Evolutionary conservation across 116 monocot species (phyloP).

Genomic region (Zostera marina): DNA sequence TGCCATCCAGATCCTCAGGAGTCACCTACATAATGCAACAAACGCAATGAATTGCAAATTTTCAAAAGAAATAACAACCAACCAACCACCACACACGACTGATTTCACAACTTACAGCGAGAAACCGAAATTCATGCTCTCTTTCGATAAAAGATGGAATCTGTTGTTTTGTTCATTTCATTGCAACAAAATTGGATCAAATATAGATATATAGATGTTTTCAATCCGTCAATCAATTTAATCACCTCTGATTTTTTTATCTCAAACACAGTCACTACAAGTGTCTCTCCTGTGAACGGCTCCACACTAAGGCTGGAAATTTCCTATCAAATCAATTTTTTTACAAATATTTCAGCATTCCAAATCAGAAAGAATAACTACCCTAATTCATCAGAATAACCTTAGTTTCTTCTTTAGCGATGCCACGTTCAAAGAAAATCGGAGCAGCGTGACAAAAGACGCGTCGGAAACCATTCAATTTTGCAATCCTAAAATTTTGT

Average conservation of each 20-base stretch:
- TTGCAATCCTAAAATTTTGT: slow-evolving; percentile 48
- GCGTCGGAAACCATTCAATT: slow-evolving; percentile 63
- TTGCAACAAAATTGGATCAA: neutral
- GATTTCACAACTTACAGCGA: slow-evolving; percentile 49
- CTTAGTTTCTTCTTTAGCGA: slow-evolving; percentile 63
- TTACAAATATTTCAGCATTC: no score
- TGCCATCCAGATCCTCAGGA: slow-evolving; percentile 68
- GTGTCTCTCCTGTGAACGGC: slow-evolving; percentile 49
- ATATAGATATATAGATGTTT: no score
- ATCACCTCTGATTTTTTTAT: slow-evolving; percentile 53
- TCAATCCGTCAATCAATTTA: neutral
- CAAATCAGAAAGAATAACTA: neutral
- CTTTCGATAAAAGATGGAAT: slow-evolving; percentile 76
- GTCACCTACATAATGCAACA: slow-evolving; percentile 41
- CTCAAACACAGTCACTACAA: slow-evolving; percentile 81
- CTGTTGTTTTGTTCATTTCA: no score
- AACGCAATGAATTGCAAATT: no score
- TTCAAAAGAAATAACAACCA: neutral
- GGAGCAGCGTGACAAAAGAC: slow-evolving; percentile 84
- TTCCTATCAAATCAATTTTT: slow-evolving; percentile 32
- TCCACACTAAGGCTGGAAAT: slow-evolving; percentile 93
- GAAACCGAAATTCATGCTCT: slow-evolving; percentile 82
- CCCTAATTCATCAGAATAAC: slow-evolving; percentile 9
- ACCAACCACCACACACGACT: no score
- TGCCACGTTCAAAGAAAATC: slow-evolving; percentile 84